A percentile compares a stretch with the other conserved stretches of the same genome.
Evolutionary conservation across 306 rosid species (phyloP).

Genomic region (Acmispon strigosus): DNA sequence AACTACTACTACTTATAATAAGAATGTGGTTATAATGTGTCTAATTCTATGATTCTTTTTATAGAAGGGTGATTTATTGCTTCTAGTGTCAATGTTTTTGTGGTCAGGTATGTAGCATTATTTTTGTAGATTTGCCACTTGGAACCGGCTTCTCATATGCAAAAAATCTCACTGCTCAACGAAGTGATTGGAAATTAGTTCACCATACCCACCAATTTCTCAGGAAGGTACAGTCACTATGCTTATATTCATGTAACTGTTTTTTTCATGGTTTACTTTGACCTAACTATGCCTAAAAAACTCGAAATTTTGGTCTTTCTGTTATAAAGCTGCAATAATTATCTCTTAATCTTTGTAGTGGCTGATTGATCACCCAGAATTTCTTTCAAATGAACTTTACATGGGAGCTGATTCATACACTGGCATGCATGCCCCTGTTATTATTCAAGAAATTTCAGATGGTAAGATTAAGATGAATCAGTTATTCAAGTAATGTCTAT

Average conservation of each 20-base stretch:
- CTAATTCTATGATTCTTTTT: neutral
- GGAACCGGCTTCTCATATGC: conserved; percentile 73
- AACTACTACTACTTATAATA: neutral
- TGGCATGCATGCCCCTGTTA: conserved; percentile 44
- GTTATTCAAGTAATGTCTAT: neutral
- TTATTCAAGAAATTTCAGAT: conserved; percentile 43
- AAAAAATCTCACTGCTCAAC: neutral
- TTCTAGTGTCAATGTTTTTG: neutral
- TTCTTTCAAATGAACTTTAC: conserved; percentile 44
- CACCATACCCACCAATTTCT: conserved; percentile 45
- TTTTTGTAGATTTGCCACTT: conserved; percentile 51
- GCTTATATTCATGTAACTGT: neutral
- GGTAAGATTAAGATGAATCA: conserved; percentile 29
- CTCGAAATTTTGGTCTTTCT: neutral
- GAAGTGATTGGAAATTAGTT: conserved; percentile 33
- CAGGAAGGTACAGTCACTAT: conserved; percentile 30
- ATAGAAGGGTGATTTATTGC: neutral
- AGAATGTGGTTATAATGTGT: neutral
- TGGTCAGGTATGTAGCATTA: conserved; percentile 36
- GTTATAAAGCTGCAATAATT: neutral
- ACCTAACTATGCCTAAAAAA: neutral
- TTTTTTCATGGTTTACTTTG: neutral
- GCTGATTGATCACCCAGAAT: conserved; percentile 55
- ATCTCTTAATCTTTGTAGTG: conserved; percentile 44
- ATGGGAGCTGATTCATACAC: conserved; percentile 69